Evolutionary conservation across 768 basidiomycete genomes (phyloP).

Genomic region (Mycena leptocephala): DNA sequence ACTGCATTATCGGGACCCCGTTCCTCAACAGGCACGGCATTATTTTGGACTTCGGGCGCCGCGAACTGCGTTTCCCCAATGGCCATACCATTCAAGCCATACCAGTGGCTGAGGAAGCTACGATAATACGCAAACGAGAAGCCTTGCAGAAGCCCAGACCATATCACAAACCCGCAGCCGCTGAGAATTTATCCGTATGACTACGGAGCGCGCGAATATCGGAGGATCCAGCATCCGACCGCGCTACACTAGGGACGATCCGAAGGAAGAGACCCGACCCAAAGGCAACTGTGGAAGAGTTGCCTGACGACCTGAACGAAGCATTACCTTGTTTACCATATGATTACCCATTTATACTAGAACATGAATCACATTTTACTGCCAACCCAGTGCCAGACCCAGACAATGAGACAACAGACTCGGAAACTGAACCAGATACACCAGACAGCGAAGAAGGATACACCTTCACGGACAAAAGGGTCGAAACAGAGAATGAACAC

Average conservation of each 20-base stretch:
- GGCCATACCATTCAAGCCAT: neutral
- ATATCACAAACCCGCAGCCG: neutral
- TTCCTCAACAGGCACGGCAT: neutral
- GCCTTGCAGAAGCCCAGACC: neutral
- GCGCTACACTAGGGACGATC: neutral
- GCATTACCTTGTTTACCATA: neutral
- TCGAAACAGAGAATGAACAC: neutral
- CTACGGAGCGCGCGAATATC: neutral
- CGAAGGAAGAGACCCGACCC: too few species aligned
- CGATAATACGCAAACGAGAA: neutral
- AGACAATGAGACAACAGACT: neutral
- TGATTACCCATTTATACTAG: neutral
- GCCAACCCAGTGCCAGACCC: neutral
- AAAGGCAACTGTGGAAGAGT: too few species aligned
- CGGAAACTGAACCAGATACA: neutral
- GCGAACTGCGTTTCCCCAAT: neutral
- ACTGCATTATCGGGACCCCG: neutral
- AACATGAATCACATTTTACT: neutral
- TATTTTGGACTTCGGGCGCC: neutral
- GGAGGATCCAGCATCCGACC: neutral
- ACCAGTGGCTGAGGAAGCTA: neutral
- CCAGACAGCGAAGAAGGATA: neutral
- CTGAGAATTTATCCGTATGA: too few species aligned
- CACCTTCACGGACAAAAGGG: neutral
- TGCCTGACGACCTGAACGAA: neutral